Percentiles rank a stretch among this genome's conserved stretches.
Evolutionary conservation across 2,329 filamentous ascomycete species (phyloP).

Genomic region (Exserohilum rostratum): DNA sequence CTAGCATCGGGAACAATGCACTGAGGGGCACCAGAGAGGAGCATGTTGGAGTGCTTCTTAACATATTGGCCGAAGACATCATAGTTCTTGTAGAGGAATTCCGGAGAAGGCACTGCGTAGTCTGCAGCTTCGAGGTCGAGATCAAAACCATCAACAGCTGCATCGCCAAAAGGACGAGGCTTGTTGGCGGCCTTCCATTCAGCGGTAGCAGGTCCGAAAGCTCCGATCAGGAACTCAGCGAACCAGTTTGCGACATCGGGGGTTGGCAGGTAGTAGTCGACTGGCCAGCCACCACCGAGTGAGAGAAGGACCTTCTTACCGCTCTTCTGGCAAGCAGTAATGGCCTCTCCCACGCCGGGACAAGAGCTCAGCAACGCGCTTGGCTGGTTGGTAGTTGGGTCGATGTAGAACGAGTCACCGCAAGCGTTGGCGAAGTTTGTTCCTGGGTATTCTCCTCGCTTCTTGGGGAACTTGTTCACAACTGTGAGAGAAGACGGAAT

Average conservation of each 20-base stretch:
- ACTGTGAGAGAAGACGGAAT: conserved; percentile 28
- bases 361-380: conserved; percentile 8
- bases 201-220: conserved; percentile 54
- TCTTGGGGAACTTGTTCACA: conserved; percentile 60
- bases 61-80: conserved; percentile 56
- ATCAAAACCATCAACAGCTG: conserved; percentile 59
- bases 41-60: conserved; percentile 50
- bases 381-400: conserved; percentile 24
- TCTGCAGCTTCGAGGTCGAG: conserved; percentile 53
- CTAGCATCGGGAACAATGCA: conserved; percentile 56
- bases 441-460: conserved; percentile 55
- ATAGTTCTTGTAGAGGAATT: conserved; percentile 50
- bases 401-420: conserved; percentile 40
- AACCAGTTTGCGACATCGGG: conserved; percentile 52
- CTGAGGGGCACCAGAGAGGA: conserved; percentile 62
- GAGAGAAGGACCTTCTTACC: conserved; percentile 53
- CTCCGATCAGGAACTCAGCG: conserved; percentile 58
- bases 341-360: conserved; percentile 45
- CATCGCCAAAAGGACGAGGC: conserved; percentile 57
- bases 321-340: conserved; percentile 38
- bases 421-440: conserved; percentile 65
- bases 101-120: conserved; percentile 25
- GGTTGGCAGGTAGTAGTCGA: conserved; percentile 52
- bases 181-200: conserved; percentile 33
- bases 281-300: conserved; percentile 52